Evolutionary conservation across 768 basidiomycete genomes (phyloP).

Genomic region (Lentinula aciculospora): DNA sequence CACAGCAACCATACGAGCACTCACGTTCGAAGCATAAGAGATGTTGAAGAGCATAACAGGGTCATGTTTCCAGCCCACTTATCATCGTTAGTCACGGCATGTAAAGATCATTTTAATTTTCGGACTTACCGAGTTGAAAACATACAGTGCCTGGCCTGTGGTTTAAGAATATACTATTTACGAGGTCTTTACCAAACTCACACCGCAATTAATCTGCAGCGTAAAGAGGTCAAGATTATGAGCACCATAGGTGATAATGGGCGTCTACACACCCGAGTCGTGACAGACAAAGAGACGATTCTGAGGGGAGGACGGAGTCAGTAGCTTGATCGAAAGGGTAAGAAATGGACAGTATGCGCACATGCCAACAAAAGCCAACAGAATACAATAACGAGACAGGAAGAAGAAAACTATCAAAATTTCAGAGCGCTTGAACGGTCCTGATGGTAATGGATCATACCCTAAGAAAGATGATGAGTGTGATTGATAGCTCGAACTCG

Average conservation of each 20-base stretch:
- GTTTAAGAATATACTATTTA: not conserved
- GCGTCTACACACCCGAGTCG: constrained; percentile 23
- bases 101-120: constrained; percentile 26
- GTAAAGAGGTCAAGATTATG: not conserved
- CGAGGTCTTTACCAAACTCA: constrained; percentile 22
- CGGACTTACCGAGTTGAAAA: constrained; percentile 36
- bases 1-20: constrained; percentile 13
- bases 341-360: not conserved
- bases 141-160: constrained; percentile 48
- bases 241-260: not conserved
- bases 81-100: not conserved
- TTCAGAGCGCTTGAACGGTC: not conserved
- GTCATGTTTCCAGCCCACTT: constrained; percentile 64
- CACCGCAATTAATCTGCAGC: constrained; percentile 51
- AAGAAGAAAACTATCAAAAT: constrained; percentile 50
- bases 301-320: constrained; percentile 24
- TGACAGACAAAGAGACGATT: constrained; percentile 51
- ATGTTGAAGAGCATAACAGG: constrained; percentile 60
- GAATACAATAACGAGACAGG: constrained; percentile 65
- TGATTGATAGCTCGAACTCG: not conserved
- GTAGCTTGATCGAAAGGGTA: not conserved
- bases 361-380: constrained; percentile 54
- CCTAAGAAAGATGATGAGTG: not conserved
- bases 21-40: constrained; percentile 67
- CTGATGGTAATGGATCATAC: not conserved